Base-by-base conservation (phyloP, 2,329 filamentous ascomycete genomes). In the Penicillium sp. region DNA sequence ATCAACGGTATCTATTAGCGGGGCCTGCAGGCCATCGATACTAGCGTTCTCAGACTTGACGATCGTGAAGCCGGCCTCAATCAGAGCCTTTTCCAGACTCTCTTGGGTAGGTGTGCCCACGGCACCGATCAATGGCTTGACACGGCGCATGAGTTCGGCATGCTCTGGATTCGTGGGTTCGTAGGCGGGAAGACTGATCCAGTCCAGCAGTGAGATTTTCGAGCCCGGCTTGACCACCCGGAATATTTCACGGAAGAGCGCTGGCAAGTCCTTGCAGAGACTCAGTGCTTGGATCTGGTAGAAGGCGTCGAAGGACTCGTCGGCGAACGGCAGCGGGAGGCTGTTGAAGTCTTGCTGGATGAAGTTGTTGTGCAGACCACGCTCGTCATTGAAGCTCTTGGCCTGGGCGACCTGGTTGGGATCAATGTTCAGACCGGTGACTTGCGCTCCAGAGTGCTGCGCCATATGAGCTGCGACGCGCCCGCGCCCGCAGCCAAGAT, bases 241-340 rank as follows among this genome's bases (percentile, higher is more conserved):
- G 67, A 75, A 79, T 54, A 84, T 72, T 68, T 84, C 82, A 51
- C 70, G 71, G 71, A 83, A 83, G 11, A 83, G 74, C 7, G 74
- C 71, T 2, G 73, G 66, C 1, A 81, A 74, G 55, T 84, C 81
- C 61, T 81, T 82, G 75, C 80, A 83, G 34, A 78, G 81, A 75
- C 78, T 86, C 68, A 78, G 82, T 57, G 75, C 87, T 78, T 78
- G 87, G 79, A 79, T 88, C 81, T 79, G 83, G 77, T 80, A 84
- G 60, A 84, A 83, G 34, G 77, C 81, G 58, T 84, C 82, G 66
- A 84, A 83, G 43, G 74, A 76, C 28, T 69, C 71, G 62, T 84
- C 78, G 14, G 69, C 77, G 57, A 84, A 84, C 1, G 82, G 82
- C 1, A 84, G 74, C 1, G 82, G 82, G 35, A 84, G 75, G 45